Evolutionary conservation across 257 asterid genomes (phyloP), one percentile per base, ranked within the genome.

Genomic region (Gynochthodes officinalis): DNA sequence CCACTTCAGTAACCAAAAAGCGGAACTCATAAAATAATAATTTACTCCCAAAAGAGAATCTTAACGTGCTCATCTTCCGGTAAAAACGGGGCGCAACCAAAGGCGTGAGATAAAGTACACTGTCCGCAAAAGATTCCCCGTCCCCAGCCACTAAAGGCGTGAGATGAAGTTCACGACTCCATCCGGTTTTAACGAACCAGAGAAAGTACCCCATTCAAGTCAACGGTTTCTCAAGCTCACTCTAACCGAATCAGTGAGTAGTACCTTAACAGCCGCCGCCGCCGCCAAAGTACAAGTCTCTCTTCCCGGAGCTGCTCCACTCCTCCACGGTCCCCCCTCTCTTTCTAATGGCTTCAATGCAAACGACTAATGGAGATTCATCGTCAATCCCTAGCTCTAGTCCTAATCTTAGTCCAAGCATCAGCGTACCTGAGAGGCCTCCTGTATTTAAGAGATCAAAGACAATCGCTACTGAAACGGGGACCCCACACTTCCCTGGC

Each of bases 361-460:
- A 64, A 33, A 40, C 80, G 69, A 82, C 43, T 78, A 75, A 75
- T 80, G 88, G 79, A 76, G 81, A 74, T 70, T 42, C 79, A 18
- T 43, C 49, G 59, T 54, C 78, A 4, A 74, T 30, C 39, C 53
- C 82, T 19, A 82, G 73, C 55, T 59, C 83, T 18, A 82, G 72
- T 61, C 68, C 86, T 61, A 70, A 58, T 63, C 64, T 86, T 32
- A 77, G 37, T 37, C 73, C 72, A 32, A 80, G 8, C 63, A 78
- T 83, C 69, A 84, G 28, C 69, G 84, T 75, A 58, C 87, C 88
- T 11, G 96, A 87, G 69, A 57, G 80, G 52, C 88, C 88, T 43
- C 93, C 96, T n/a, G 67, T 84, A 42, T 78, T 73, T 80, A 87
- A 87, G 84, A 90, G 87, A 82, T 87, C 85, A 70, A 85, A 82